Evolutionary conservation across 495 filamentous ascomycete genomes (phyloP).

Genomic region (Talaromyces liani): DNA sequence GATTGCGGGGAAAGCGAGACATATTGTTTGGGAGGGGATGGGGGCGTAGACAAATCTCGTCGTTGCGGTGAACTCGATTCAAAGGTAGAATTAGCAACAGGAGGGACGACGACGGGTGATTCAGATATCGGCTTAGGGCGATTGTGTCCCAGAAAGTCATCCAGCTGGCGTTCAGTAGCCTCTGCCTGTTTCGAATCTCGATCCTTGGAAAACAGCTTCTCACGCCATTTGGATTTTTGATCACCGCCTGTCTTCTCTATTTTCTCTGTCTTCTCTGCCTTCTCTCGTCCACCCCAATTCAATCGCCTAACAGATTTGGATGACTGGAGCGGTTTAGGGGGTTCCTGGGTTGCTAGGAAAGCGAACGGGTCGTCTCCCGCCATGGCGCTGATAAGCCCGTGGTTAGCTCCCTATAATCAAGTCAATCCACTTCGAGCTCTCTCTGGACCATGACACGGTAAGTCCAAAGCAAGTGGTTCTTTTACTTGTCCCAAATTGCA

Average conservation of each 20-base stretch:
- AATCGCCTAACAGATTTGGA: constrained; percentile 5
- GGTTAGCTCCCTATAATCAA: constrained; percentile 6
- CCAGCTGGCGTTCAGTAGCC: constrained; percentile 35
- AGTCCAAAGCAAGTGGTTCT: background rate
- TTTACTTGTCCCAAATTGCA: background rate
- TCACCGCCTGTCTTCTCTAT: background rate
- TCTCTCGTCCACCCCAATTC: constrained; percentile 5
- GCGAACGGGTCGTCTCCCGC: constrained; percentile 34
- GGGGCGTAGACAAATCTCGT: constrained; percentile 17
- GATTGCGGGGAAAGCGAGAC: constrained; percentile 11
- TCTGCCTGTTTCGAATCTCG: constrained; percentile 20
- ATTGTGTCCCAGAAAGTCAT: constrained; percentile 35
- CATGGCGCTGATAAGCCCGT: constrained; percentile 18
- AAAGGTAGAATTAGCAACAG: background rate
- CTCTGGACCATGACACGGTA: constrained; percentile 1
- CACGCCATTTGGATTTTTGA: constrained; percentile 38
- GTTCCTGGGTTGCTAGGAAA: constrained; percentile 20
- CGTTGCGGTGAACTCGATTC: constrained; percentile 12
- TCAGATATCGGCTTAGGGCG: constrained; percentile 18
- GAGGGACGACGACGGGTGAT: background rate
- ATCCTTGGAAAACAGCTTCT: constrained; percentile 42
- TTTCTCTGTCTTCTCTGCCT: background rate
- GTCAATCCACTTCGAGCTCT: background rate
- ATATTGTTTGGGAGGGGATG: constrained; percentile 10
- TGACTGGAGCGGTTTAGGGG: constrained; percentile 6